Evolutionary conservation across 2,329 filamentous ascomycete species (phyloP), one percentile per base, ranked within the genome.

Genomic region (Xylariaceae sp.): DNA sequence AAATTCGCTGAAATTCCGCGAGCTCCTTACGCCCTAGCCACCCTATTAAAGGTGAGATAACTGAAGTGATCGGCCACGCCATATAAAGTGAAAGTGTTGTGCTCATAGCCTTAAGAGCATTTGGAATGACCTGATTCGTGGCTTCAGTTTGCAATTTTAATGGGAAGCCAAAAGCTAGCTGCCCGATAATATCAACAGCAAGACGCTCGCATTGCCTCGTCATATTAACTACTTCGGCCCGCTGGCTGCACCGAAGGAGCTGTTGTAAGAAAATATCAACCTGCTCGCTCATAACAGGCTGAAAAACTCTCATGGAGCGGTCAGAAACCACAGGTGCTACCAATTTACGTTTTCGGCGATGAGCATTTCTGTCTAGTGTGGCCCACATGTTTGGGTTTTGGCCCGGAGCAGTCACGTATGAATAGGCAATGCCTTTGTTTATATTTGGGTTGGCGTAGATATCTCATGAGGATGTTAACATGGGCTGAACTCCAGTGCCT

Each of bases 101-200:
- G 23, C 16, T 56, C 8, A 26, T 4, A n/a, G n/a, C 16, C 3
- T 7, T 27, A 7, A 43, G 16, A 2, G 24, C 41, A 15, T 33
- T 15, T 2, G 43, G 27, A 15, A 58, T 26, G 15, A 55, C 21
- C 3, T 27, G 47, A 7, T 29, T 21, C 20, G 4, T 26, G 8
- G 44, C 35, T 13, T 55, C 42, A 4, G 30, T 57, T 43, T 60
- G 52, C 10, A 49, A 51, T 8, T 54, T 51, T 3, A 53, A 42
- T 1, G 44, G 30, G 23, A 40, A 51, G 1, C 56, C 56, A 27
- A 59, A 59, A 9, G 53, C 56, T 1, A 61, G 41, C 2, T 32
- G 56, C 16, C 61, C 59, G 18, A 59, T 36, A 20, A 61, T 26
- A 27, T 63, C 61, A 3, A 57, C 35, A 1, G 42, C 48, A 3